A percentile compares a stretch with the other conserved stretches of the same genome.
Evolutionary conservation across 1,284 basidiomycete genomes (phyloP).

Genomic region (Cystobasidiaceae sp.): DNA sequence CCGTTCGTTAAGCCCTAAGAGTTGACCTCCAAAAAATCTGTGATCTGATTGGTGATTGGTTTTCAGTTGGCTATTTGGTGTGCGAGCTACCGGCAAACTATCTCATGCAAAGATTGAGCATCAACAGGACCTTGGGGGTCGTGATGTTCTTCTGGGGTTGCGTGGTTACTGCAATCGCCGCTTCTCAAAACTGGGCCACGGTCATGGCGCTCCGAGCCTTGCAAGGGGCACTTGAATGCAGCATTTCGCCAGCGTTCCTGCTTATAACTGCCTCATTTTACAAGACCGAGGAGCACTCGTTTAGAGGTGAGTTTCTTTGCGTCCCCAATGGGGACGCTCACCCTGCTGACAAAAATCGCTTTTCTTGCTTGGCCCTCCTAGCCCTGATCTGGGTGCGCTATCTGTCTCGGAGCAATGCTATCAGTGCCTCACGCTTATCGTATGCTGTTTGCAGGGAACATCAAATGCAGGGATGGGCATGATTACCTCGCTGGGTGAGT

Average conservation of each 20-base stretch:
- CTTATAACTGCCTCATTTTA: conserved; percentile 39
- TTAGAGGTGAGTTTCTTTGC: neutral
- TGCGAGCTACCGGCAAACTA: conserved; percentile 43
- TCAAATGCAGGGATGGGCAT: conserved; percentile 11
- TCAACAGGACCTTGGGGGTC: conserved; percentile 37
- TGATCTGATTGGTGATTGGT: conserved; percentile 34
- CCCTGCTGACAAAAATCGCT: neutral
- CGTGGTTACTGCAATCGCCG: conserved; percentile 41
- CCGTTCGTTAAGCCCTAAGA: too few relatives aligned
- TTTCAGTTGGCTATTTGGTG: neutral
- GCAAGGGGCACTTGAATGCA: conserved; percentile 38
- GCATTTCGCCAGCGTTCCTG: conserved; percentile 33
- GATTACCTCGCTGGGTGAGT: conserved; percentile 34
- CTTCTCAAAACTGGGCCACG: conserved; percentile 39
- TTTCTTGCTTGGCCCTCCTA: neutral
- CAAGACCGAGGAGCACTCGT: conserved; percentile 32
- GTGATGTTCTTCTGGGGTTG: conserved; percentile 40
- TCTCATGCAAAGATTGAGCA: conserved; percentile 40
- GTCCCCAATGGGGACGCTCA: neutral
- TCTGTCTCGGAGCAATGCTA: too few relatives aligned
- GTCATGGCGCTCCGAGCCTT: conserved; percentile 44
- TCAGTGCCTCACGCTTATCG: too few relatives aligned
- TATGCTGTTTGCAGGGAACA: too few relatives aligned
- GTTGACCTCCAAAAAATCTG: conserved; percentile 1
- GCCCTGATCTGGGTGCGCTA: conserved; percentile 22